Conservation (phyloP, 2,329 filamentous ascomycete species). For the Neofusicoccum ribis region DNA sequence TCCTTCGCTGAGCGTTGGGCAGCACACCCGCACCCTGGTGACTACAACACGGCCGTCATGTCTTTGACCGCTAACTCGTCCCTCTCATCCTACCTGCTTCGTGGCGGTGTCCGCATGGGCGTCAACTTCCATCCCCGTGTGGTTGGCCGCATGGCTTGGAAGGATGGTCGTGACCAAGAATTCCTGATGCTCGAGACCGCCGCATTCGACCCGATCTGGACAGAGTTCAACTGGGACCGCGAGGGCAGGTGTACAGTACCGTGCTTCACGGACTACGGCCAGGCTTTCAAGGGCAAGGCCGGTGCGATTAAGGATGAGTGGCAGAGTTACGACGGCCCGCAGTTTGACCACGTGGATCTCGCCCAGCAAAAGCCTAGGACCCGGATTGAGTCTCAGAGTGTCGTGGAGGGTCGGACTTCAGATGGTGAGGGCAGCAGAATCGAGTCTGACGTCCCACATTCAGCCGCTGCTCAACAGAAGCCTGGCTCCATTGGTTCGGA, state of each 20-base stretch:
- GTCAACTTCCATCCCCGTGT: conserved; percentile 59
- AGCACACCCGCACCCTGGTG: conserved; percentile 53
- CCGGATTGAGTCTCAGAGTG: conserved; percentile 10
- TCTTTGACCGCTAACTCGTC: conserved; percentile 57
- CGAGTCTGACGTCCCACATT: conserved; percentile 19
- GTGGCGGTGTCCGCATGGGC: conserved; percentile 58
- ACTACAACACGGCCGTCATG: conserved; percentile 61
- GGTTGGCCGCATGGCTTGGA: conserved; percentile 58
- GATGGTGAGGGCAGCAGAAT: conserved; percentile 20
- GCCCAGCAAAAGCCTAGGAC: conserved; percentile 21
- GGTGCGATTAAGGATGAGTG: conserved; percentile 53
- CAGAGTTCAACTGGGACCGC: conserved; percentile 56
- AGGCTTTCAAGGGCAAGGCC: conserved; percentile 52
- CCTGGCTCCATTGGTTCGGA: conserved; percentile 32
- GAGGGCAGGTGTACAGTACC: conserved; percentile 56
- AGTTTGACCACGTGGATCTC: conserved; percentile 39
- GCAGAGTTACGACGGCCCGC: conserved; percentile 52
- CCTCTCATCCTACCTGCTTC: conserved; percentile 55
- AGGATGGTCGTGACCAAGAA: conserved; percentile 55
- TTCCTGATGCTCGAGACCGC: conserved; percentile 60
- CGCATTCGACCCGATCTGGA: conserved; percentile 59
- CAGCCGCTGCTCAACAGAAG: conserved; percentile 31
- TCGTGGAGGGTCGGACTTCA: conserved; percentile 14
- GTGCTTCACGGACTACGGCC: conserved; percentile 55
- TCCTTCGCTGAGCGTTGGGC: conserved; percentile 59